A percentile compares a stretch with the other conserved stretches of the same genome.
These are phyloP conservation scores for Solanum microdontum DNA, from an alignment of 257 asterid species.

Conservation along the genomic window DNA sequence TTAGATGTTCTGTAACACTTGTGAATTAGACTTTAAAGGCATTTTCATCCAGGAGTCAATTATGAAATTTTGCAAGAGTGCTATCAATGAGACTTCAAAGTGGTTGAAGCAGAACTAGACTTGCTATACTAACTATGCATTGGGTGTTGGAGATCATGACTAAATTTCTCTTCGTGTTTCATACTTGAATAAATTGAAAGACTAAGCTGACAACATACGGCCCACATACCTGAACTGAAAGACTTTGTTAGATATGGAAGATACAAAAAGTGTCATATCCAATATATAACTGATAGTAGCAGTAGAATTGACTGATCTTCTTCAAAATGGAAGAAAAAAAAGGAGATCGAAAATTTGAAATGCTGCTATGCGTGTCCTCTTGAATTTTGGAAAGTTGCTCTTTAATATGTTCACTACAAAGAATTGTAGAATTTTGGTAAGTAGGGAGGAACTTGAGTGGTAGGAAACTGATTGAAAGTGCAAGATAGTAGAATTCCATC, in stretches of 20 bases:
- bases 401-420: background rate
- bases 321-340: background rate
- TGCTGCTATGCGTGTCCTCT: background rate
- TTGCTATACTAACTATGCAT: background rate
- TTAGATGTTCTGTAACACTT: background rate
- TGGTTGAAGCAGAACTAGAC: background rate
- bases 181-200: background rate
- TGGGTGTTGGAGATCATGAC: background rate
- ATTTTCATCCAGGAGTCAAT: background rate
- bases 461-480: background rate
- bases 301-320: background rate
- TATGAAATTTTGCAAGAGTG: background rate
- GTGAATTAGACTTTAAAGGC: background rate
- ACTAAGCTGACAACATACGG: background rate
- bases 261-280: background rate
- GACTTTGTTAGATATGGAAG: background rate
- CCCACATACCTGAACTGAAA: background rate
- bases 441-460: background rate
- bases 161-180: background rate
- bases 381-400: background rate
- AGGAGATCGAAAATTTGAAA: background rate
- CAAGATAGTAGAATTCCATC: background rate
- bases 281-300: background rate
- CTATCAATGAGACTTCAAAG: background rate
- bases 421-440: background rate